These are phyloP conservation scores for Apophysomyces ossiformis DNA, from an alignment of 371 early-diverging fungal species.

Conservation along the genomic window DNA sequence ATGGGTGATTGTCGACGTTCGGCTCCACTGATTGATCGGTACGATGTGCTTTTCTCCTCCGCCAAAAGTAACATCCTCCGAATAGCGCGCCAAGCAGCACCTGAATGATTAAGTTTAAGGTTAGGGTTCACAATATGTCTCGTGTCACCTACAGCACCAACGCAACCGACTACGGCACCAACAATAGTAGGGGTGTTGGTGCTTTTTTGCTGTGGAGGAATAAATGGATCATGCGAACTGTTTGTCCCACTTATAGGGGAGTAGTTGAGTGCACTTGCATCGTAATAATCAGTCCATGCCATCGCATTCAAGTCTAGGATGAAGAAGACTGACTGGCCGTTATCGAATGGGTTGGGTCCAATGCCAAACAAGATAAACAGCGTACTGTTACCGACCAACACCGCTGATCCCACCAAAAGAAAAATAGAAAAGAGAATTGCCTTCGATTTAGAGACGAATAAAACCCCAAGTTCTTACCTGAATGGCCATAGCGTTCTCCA, in stretches of 20 bases:
- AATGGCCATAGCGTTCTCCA: slow-evolving; percentile 3
- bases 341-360: slow-evolving; percentile 3
- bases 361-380: slow-evolving; percentile 1
- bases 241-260: neutral
- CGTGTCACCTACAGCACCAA: neutral
- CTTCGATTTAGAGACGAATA: neutral
- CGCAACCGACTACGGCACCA: neutral
- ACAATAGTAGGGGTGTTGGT: neutral
- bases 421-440: neutral
- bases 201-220: neutral
- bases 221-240: neutral
- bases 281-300: neutral
- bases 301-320: neutral
- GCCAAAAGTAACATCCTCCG: neutral
- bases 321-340: neutral
- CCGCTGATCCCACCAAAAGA: neutral
- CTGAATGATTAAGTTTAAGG: neutral
- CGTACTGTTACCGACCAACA: neutral
- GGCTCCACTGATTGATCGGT: neutral
- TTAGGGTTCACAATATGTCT: neutral
- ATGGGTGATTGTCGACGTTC: neutral
- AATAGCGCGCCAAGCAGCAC: neutral
- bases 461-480: neutral
- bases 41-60: neutral
- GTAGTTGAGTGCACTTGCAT: neutral